These are phyloP conservation scores for Dioscorea dumetorum DNA, from an alignment of 106 monocot genomes.

Conservation along the genomic window DNA sequence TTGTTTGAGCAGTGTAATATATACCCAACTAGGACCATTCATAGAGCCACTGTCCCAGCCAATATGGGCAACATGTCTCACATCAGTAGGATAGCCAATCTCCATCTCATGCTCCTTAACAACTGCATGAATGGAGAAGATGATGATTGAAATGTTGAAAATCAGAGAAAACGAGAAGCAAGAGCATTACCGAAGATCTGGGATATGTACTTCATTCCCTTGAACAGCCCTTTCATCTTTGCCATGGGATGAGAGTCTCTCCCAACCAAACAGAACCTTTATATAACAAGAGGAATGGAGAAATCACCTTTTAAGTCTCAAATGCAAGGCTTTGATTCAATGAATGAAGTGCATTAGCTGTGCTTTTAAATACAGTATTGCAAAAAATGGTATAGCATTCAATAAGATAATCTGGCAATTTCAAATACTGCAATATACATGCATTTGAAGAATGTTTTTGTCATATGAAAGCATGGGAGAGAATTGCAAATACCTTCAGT, in stretches of 20 bases:
- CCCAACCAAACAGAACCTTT: background rate
- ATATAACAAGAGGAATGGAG: background rate
- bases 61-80: conserved; percentile 81
- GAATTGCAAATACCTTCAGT: background rate
- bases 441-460: background rate
- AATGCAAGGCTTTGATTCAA: background rate
- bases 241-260: conserved; percentile 16
- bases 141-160: background rate
- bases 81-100: conserved; percentile 91
- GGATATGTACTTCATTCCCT: conserved; percentile 67
- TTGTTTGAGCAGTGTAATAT: background rate
- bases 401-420: background rate
- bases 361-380: background rate
- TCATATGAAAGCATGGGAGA: background rate
- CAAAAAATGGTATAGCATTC: background rate
- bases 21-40: conserved; percentile 75
- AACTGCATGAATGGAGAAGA: conserved; percentile 20
- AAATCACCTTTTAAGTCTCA: background rate
- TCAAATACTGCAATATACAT: background rate
- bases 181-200: conserved; percentile 68
- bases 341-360: background rate
- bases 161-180: background rate
- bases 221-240: conserved; percentile 75
- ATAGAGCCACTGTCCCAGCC: conserved; percentile 46
- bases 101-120: conserved; percentile 85